Percentiles rank a stretch among this genome's conserved stretches.
phyloP scores from a whole-genome alignment of 2,329 filamentous ascomycete species.

The Aspergillus tanneri region DNA sequence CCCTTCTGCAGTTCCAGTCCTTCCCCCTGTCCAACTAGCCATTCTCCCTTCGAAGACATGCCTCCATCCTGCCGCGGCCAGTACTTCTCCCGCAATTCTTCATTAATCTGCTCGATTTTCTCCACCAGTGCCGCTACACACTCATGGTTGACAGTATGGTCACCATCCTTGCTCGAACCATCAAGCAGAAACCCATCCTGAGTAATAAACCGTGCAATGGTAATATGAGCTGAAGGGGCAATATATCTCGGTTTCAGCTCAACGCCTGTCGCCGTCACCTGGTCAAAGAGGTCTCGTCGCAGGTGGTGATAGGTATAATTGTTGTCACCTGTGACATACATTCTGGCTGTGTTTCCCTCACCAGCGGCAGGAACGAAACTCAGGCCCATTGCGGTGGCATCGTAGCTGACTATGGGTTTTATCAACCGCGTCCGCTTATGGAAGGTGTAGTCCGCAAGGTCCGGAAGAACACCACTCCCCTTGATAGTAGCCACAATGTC shows the following conservation, averaged over 20 bases:
- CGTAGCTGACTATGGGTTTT: slow-evolving; percentile 79
- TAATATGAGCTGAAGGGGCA: slow-evolving; percentile 86
- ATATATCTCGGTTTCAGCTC: slow-evolving; percentile 76
- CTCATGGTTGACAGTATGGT: slow-evolving; percentile 42
- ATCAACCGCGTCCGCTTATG: slow-evolving; percentile 71
- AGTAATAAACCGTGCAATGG: slow-evolving; percentile 75
- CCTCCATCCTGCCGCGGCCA: slow-evolving; percentile 58
- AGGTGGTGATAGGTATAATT: slow-evolving; percentile 87
- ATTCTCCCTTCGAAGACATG: slow-evolving; percentile 62
- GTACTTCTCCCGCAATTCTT: slow-evolving; percentile 67
- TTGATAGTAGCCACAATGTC: slow-evolving; percentile 59
- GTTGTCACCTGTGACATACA: slow-evolving; percentile 52
- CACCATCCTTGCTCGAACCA: slow-evolving; percentile 35
- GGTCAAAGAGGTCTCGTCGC: slow-evolving; percentile 70
- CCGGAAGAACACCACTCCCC: slow-evolving; percentile 49
- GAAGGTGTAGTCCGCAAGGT: slow-evolving; percentile 66
- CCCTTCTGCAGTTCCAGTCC: slow-evolving; percentile 76
- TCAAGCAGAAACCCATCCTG: slow-evolving; percentile 55
- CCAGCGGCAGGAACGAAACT: slow-evolving; percentile 80
- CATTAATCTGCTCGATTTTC: slow-evolving; percentile 73
- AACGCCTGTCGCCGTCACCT: slow-evolving; percentile 62
- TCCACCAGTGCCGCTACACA: slow-evolving; percentile 65
- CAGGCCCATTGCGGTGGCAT: slow-evolving; percentile 79
- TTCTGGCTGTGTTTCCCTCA: slow-evolving; percentile 44
- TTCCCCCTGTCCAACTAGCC: slow-evolving; percentile 82